Evolutionary conservation across 495 filamentous ascomycete genomes (phyloP), one percentile per base, ranked within the genome.

Genomic region (Lophiostoma macrostomum): DNA sequence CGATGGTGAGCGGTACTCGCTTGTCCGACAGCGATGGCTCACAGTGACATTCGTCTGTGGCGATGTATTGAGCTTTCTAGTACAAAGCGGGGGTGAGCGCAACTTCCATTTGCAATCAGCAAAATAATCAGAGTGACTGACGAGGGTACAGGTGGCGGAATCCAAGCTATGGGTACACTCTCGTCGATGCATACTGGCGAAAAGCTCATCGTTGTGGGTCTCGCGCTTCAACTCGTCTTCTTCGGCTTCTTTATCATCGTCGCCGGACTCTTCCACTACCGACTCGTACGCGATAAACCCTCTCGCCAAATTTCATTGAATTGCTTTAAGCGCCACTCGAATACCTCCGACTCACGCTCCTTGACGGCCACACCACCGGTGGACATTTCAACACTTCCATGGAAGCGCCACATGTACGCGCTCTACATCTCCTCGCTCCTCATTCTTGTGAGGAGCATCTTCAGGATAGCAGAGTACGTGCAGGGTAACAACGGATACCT

Each of bases 401-500:
- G 84, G 84, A 55, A 65, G 43, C 65, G 64, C 13, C 69, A 78
- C 41, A 61, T 85, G 36, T 47, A 64, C 14, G 65, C 75, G 22
- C 71, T 86, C 4, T 86, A 85, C 61, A 44, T 31, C 5, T 70
- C 69, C 7, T 76, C 71, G 44, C 64, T 58, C 0, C 66, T 86
- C 4, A 84, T 88, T 43, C 51, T 87, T 43, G 60, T 85, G 1
- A 74, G 85, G 5, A 78, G 73, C 2, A 50, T 86, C 5, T 78
- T 85, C 56, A 74, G 84, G 20, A 69, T 82, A 14, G 67, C 83
- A 10, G 85, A 88, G 69, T 88, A 81, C 48, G 14, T 74, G 0
- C 67, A 79, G 61, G 83, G 84, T 0, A 65, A 74, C 28, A 67
- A 73, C 12, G 80, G 80, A 7, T 73, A 67, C 51, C 28, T 79